A percentile compares a stretch with the other conserved stretches of the same genome.
phyloP scores from a whole-genome alignment of 208 protist species.

The Blechomonas ayalai region DNA sequence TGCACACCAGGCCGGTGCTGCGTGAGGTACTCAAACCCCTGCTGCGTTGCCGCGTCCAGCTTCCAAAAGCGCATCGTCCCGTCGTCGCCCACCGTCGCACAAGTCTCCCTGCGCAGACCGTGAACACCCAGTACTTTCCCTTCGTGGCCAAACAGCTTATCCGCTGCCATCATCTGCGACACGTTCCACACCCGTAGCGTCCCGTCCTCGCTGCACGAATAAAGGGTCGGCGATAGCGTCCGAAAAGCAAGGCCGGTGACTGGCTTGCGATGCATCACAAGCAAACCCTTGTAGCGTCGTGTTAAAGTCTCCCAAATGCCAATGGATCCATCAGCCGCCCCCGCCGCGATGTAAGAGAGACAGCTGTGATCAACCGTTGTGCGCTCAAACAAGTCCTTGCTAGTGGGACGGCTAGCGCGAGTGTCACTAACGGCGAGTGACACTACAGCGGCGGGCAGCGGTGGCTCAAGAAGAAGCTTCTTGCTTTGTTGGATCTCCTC shows the following conservation, averaged over 20 bases:
- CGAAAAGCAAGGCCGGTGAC: slow-evolving; percentile 86
- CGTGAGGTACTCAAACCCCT: slow-evolving; percentile 43
- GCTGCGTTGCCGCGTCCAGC: slow-evolving; percentile 80
- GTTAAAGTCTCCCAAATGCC: slow-evolving; percentile 73
- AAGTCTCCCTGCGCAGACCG: slow-evolving; percentile 60
- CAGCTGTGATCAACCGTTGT: slow-evolving; percentile 70
- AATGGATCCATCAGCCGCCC: slow-evolving; percentile 71
- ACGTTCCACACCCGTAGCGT: slow-evolving; percentile 85
- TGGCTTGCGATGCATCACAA: slow-evolving; percentile 75
- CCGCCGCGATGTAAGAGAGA: slow-evolving; percentile 76
- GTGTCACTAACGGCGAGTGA: slow-evolving; percentile 82
- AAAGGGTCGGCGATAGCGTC: slow-evolving; percentile 46
- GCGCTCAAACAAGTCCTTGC: slow-evolving; percentile 71
- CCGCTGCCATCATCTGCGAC: slow-evolving; percentile 76
- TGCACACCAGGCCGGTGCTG: slow-evolving; percentile 6
- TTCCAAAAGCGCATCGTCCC: slow-evolving; percentile 88
- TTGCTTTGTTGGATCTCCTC: slow-evolving; percentile 2
- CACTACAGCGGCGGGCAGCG: slow-evolving; percentile 46
- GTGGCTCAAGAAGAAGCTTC: slow-evolving; percentile 58
- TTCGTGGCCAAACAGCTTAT: slow-evolving; percentile 85
- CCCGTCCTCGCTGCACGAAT: slow-evolving; percentile 64
- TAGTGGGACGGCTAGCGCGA: slow-evolving; percentile 35
- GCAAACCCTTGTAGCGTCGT: slow-evolving; percentile 53
- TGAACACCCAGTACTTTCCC: slow-evolving; percentile 49
- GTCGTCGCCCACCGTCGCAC: slow-evolving; percentile 76